Percentiles rank a stretch among this genome's conserved stretches.
Evolutionary conservation across 345 rosid genomes (phyloP).

Genomic region (Nasturtium officinale): DNA sequence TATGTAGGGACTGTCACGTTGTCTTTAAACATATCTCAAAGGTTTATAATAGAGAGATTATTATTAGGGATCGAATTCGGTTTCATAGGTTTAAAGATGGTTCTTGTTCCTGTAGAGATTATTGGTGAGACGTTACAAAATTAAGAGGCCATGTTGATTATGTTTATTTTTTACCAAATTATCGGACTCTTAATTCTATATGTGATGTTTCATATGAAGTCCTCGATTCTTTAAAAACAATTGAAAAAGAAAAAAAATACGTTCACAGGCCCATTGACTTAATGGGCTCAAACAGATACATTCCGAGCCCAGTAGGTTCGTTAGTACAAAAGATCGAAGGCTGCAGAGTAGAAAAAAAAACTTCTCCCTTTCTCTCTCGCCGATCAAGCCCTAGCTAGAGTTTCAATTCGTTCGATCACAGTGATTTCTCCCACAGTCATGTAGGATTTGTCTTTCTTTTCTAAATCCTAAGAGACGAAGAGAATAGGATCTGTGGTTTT

Average conservation of each 20-base stretch:
- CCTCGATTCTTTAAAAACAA: too few species aligned
- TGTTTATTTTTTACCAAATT: too few species aligned
- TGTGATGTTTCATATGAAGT: too few species aligned
- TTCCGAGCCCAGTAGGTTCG: background rate
- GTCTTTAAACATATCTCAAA: constrained; percentile 74
- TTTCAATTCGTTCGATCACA: constrained; percentile 6
- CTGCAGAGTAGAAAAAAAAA: background rate
- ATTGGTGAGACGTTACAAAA: constrained; percentile 58
- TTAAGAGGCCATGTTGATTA: background rate
- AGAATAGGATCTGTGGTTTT: background rate
- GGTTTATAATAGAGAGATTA: constrained; percentile 70
- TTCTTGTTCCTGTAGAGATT: constrained; percentile 80
- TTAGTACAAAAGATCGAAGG: background rate
- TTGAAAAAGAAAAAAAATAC: too few species aligned
- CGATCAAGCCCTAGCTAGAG: constrained; percentile 8
- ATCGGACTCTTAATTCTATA: too few species aligned
- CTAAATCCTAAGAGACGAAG: background rate
- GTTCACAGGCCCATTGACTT: too few species aligned
- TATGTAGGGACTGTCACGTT: constrained; percentile 81
- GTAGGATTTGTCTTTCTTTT: background rate
- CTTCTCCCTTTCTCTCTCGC: background rate
- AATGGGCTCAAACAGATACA: background rate
- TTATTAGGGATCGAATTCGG: constrained; percentile 78
- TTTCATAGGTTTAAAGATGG: constrained; percentile 80
- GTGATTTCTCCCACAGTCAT: background rate